Percentiles rank a stretch among this genome's conserved stretches.
These are phyloP conservation scores for Rhipidocladum racemiflorum DNA, from an alignment of 176 grass and related monocot species.

Conservation along the genomic window DNA sequence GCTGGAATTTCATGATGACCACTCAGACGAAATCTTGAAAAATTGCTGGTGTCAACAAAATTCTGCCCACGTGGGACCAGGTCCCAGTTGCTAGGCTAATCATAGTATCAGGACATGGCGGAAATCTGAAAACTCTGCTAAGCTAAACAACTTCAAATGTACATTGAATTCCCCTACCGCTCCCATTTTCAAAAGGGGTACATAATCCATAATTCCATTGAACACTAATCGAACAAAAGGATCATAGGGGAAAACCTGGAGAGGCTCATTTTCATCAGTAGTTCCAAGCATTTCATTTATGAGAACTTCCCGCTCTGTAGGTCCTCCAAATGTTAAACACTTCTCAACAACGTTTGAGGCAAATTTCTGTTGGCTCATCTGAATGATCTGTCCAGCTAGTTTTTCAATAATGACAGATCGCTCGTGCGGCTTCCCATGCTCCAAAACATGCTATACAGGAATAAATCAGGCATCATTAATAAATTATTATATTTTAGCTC, in stretches of 20 bases:
- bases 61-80: background rate
- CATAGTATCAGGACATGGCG: background rate
- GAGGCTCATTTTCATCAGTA: constrained; percentile 91
- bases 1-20: background rate
- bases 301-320: constrained; percentile 68
- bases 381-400: constrained; percentile 90
- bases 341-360: constrained; percentile 97
- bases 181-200: background rate
- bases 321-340: constrained; percentile 84
- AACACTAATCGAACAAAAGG: background rate
- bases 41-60: background rate
- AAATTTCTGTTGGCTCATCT: constrained; percentile 99
- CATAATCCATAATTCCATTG: background rate
- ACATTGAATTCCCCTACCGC: background rate
- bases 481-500: background rate
- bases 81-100: background rate
- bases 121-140: background rate
- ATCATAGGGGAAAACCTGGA: constrained; percentile 52
- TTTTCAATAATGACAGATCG: constrained; percentile 80
- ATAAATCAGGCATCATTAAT: constrained; percentile 5
- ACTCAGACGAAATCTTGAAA: background rate
- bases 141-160: background rate
- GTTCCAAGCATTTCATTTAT: constrained; percentile 94
- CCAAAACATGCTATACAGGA: constrained; percentile 77
- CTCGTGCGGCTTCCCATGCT: constrained; percentile 82